Percentiles rank a stretch among this genome's conserved stretches.
Evolutionary conservation across 768 basidiomycete genomes (phyloP).

Genomic region (Tulasnella sp.): DNA sequence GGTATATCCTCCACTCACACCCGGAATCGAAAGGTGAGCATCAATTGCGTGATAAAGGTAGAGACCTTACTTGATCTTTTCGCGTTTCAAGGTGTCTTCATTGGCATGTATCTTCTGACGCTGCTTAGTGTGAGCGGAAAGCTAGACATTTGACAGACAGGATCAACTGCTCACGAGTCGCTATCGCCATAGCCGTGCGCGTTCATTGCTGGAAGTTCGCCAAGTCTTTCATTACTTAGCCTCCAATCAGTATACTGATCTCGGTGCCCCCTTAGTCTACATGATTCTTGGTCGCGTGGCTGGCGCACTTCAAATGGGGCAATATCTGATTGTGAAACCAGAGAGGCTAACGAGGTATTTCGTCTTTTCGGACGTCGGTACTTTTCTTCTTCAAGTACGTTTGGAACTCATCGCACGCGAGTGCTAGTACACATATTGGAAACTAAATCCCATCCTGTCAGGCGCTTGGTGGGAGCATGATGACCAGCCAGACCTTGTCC

Average conservation of each 20-base stretch:
- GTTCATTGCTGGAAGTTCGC: conserved; percentile 41
- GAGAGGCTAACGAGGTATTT: conserved; percentile 47
- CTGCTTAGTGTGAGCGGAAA: conserved; percentile 45
- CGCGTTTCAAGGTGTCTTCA: conserved; percentile 33
- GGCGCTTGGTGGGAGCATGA: conserved; percentile 40
- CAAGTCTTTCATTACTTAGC: not conserved
- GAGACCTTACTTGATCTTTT: no score
- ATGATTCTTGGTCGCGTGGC: conserved; percentile 56
- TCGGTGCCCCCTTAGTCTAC: conserved; percentile 38
- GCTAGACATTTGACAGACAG: no score
- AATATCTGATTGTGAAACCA: conserved; percentile 40
- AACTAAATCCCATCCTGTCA: no score
- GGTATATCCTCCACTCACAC: conserved; percentile 51
- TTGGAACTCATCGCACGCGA: no score
- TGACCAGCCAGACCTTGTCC: conserved; percentile 30
- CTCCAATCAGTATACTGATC: not conserved
- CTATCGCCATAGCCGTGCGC: conserved; percentile 51
- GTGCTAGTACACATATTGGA: no score
- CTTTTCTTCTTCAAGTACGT: conserved; percentile 58
- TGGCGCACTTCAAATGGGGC: conserved; percentile 34
- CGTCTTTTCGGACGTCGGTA: conserved; percentile 49
- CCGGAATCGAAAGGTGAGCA: no score
- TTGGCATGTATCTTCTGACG: conserved; percentile 46
- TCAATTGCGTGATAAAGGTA: no score
- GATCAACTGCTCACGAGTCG: not conserved